Percentiles rank a stretch among this genome's conserved stretches.
Conservation (phyloP, 1,284 basidiomycete genomes). For the Fomitopsis pinicola region DNA sequence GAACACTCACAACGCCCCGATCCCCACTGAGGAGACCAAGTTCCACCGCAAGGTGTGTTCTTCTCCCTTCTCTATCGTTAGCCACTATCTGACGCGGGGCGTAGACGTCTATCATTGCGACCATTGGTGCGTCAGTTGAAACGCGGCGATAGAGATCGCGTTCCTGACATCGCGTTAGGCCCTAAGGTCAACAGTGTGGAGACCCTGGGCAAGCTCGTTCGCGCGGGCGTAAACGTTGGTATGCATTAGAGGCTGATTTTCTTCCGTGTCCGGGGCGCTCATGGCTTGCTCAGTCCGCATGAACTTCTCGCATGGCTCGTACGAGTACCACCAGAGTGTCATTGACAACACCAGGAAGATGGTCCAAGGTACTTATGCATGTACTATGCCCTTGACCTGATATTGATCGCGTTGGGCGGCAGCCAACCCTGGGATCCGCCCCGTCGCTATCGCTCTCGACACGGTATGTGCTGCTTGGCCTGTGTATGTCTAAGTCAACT, state of each 20-base stretch:
- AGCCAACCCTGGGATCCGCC: constrained; percentile 70
- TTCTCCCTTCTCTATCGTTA: constrained; percentile 6
- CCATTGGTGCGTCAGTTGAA: constrained; percentile 66
- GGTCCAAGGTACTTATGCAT: constrained; percentile 50
- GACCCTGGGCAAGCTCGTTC: constrained; percentile 76
- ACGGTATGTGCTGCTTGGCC: constrained; percentile 53
- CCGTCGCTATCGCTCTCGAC: constrained; percentile 96
- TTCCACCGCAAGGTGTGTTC: constrained; percentile 80
- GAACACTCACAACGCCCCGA: constrained; percentile 64
- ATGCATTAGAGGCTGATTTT: constrained; percentile 23
- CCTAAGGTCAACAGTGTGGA: constrained; percentile 91
- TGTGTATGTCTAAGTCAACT: constrained; percentile 5
- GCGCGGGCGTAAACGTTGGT: constrained; percentile 96
- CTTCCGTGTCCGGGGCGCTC: constrained; percentile 4
- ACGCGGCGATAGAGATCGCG: background rate
- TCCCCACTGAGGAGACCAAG: constrained; percentile 75
- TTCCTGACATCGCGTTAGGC: constrained; percentile 40
- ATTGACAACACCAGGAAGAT: constrained; percentile 93
- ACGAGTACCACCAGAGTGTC: constrained; percentile 96
- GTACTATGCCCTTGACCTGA: background rate
- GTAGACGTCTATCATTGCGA: constrained; percentile 94
- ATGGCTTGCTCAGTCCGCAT: constrained; percentile 73
- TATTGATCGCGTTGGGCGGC: constrained; percentile 2
- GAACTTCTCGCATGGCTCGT: constrained; percentile 97
- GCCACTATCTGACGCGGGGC: constrained; percentile 6